Base-by-base conservation (phyloP, 2,329 filamentous ascomycete genomes). In the Biscogniauxia sp. region DNA sequence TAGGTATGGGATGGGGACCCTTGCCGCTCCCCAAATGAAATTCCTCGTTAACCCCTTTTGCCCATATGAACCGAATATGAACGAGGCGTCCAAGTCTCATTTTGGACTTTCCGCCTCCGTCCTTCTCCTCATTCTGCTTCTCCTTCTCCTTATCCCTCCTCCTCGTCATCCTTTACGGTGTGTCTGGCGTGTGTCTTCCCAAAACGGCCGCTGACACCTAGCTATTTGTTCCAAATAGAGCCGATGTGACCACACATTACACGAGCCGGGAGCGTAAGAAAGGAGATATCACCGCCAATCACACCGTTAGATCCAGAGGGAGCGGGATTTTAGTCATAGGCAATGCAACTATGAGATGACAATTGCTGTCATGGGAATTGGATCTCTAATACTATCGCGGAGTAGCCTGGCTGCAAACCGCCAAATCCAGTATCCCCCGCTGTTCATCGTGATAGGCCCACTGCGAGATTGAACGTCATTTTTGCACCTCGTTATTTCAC, bases 381-480 rank as follows among this genome's bases (percentile, higher is more conserved):
- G 37, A 45, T 45, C 37, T 45, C 51, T 52, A 9, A 19, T 52
- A 52, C 51, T 52, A 20, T 52, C 51, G 20, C 23, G 51, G 20
- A 52, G 37, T 45, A 45, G 37, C 37, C 11, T 45, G 11, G 17
- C 37, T 45, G 37, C 37, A 45, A 45, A 45, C 13, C 2, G 54
- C 65, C 60, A 54, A 54, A 56, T 61, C 19, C 51, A 60, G 65
- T 17, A 41, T 64, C 55, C 53, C 28, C 37, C 59, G 51, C 56
- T 60, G 63, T 59, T 66, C 61, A 68, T 65, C 63, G 61, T 62
- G 61, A 68, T 68, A 66, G 60, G 59, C 58, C 55, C 50, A 53
- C 59, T 55, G 59, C 53, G 41, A 68, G 63, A 68, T 70, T 70
- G 56, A 59, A 58, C 54, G 60, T 69, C 65, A 70, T 71, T 62